Conservation (phyloP, 495 filamentous ascomycete genomes). For the Annulohypoxylon stygium region DNA sequence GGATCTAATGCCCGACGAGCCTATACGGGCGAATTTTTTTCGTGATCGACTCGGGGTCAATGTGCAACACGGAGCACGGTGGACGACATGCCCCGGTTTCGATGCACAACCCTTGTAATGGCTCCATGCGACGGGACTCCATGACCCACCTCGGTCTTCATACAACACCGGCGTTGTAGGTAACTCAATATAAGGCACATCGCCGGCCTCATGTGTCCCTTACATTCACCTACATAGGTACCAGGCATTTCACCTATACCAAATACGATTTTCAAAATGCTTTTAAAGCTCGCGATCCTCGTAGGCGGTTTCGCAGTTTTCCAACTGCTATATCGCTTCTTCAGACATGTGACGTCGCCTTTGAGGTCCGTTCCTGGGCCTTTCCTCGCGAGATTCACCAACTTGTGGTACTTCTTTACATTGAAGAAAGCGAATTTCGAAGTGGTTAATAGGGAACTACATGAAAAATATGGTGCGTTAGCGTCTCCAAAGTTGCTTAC, state of each 20-base stretch:
- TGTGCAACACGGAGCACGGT: background rate
- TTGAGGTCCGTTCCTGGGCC: background rate
- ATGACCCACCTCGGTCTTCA: background rate
- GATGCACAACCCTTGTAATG: background rate
- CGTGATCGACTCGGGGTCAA: background rate
- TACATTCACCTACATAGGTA: background rate
- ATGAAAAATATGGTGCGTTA: conserved; percentile 11
- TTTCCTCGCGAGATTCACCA: conserved; percentile 4
- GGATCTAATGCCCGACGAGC: background rate
- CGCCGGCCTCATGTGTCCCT: background rate
- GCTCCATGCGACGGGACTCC: background rate
- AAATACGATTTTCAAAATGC: background rate
- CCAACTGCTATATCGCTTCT: background rate
- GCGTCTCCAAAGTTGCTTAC: no score
- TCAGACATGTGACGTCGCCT: background rate
- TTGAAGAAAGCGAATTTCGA: background rate
- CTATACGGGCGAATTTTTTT: background rate
- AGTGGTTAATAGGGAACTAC: background rate
- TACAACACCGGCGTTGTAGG: background rate
- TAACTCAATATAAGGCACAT: background rate
- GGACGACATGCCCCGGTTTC: background rate
- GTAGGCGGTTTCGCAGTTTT: background rate
- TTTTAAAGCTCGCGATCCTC: background rate
- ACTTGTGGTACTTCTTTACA: background rate
- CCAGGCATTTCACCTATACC: background rate